Evolutionary conservation across 352 stramenopile species (phyloP).

Genomic region (Thalassiosira delicatula): DNA sequence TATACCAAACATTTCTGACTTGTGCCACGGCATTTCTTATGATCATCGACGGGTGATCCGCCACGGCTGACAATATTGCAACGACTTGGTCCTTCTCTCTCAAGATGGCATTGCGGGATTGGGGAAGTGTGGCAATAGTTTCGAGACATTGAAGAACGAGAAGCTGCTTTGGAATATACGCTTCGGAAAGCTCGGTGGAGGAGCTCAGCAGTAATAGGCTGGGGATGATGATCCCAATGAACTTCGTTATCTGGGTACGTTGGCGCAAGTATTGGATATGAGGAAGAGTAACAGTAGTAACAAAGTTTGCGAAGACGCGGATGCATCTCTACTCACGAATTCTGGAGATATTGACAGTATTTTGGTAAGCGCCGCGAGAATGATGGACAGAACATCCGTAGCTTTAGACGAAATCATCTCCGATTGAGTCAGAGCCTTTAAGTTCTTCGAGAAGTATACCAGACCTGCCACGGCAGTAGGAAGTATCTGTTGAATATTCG

Average conservation of each 20-base stretch:
- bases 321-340: slow-evolving; percentile 37
- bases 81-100: slow-evolving; percentile 55
- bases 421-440: slow-evolving; percentile 24
- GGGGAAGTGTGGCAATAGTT: slow-evolving; percentile 31
- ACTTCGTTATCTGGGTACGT: slow-evolving; percentile 43
- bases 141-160: slow-evolving; percentile 61
- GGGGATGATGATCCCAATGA: slow-evolving; percentile 49
- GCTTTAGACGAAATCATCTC: slow-evolving; percentile 24
- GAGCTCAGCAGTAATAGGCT: slow-evolving; percentile 48
- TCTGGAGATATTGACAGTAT: slow-evolving; percentile 41
- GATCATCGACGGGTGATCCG: slow-evolving; percentile 54
- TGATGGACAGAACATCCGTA: slow-evolving; percentile 31
- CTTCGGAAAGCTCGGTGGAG: slow-evolving; percentile 14
- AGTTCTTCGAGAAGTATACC: too few relatives aligned
- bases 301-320: too few relatives aligned
- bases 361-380: slow-evolving; percentile 53
- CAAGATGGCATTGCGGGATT: slow-evolving; percentile 38
- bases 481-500: too few relatives aligned
- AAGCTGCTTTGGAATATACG: slow-evolving; percentile 48
- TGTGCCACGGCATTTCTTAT: slow-evolving; percentile 54
- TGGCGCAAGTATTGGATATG: too few relatives aligned
- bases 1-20: slow-evolving; percentile 62
- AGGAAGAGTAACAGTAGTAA: too few relatives aligned
- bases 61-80: slow-evolving; percentile 30
- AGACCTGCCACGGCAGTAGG: too few relatives aligned